A percentile compares a stretch with the other conserved stretches of the same genome.
These are phyloP conservation scores for Effrenium voratum DNA, from an alignment of 73 alveolate genomes.

Conservation along the genomic window DNA sequence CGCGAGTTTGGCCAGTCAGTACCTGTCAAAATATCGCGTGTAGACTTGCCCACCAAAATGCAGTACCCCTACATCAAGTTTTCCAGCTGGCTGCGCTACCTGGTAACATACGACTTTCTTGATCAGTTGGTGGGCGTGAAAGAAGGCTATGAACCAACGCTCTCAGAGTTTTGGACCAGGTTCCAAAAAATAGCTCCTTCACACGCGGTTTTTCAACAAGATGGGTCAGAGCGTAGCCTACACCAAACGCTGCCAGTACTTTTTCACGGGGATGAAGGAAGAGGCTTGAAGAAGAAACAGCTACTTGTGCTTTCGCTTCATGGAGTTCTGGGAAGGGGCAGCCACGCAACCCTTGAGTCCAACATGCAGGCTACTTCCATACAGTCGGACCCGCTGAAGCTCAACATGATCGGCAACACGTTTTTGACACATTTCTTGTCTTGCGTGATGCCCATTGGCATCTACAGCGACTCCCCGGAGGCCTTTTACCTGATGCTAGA, in stretches of 20 bases:
- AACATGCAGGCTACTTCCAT: background rate
- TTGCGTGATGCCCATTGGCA: background rate
- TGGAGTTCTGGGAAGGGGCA: conserved; percentile 35
- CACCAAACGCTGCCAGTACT: background rate
- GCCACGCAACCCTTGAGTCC: background rate
- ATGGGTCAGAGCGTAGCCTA: no score
- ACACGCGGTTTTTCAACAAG: background rate
- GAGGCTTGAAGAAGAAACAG: background rate
- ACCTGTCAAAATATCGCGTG: background rate
- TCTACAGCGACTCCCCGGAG: conserved; percentile 13
- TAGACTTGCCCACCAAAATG: background rate
- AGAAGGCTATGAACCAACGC: background rate
- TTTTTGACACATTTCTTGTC: background rate
- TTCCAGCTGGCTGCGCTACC: background rate
- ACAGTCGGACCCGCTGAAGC: background rate
- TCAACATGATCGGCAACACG: conserved; percentile 10
- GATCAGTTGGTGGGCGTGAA: background rate
- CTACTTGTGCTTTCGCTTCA: background rate
- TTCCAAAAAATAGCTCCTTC: background rate
- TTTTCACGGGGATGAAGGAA: conserved; percentile 55
- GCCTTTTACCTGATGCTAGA: background rate
- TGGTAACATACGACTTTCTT: background rate
- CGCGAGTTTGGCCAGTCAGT: background rate
- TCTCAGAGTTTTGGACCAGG: background rate
- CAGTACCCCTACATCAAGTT: background rate